Conservation (phyloP, 2,329 filamentous ascomycete genomes). For the Scedosporium aurantiacum region DNA sequence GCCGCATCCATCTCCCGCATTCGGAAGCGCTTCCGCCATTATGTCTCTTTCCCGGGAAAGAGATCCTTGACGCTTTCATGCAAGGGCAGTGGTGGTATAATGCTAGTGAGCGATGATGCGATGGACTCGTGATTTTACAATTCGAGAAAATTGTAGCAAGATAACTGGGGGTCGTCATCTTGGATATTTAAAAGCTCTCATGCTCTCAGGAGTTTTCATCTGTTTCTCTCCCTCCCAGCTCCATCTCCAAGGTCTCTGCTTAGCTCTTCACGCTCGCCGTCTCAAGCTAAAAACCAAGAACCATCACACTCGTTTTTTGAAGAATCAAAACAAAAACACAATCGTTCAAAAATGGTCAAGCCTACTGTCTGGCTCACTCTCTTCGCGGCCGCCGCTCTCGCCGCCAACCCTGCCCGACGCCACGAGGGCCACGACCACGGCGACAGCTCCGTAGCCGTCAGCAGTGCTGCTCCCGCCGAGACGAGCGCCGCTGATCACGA, state of each 20-base stretch:
- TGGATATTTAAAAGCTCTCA: background rate
- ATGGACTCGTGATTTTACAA: no score
- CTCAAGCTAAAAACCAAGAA: background rate
- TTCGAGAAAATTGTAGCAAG: background rate
- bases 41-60: background rate
- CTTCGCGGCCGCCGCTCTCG: background rate
- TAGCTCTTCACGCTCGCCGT: background rate
- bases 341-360: background rate
- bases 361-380: background rate
- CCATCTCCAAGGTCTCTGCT: background rate
- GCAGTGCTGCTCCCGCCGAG: background rate
- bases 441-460: background rate
- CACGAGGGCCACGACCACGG: slow-evolving; percentile 3
- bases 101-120: no score
- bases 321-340: background rate
- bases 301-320: background rate
- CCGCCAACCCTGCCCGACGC: background rate
- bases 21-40: background rate
- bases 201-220: background rate
- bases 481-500: background rate
- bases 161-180: no score
- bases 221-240: background rate
- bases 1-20: background rate
- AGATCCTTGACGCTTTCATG: background rate
- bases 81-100: background rate